A percentile compares a stretch with the other conserved stretches of the same genome.
phyloP scores from a whole-genome alignment of 176 grass and related monocot genomes.

The Zoysia pacifica region DNA sequence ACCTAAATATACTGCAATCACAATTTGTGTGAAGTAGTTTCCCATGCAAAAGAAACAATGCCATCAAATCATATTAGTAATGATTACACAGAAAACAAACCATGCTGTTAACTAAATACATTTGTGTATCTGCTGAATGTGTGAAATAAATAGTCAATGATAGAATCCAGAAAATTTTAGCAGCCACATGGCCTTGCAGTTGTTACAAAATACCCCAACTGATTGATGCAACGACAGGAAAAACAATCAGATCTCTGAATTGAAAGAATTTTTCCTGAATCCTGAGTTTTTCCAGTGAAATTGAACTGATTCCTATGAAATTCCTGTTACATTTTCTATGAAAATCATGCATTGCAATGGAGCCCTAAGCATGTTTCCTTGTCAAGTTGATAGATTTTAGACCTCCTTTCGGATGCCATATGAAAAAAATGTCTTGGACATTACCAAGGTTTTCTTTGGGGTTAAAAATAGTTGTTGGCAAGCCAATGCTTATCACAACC shows the following conservation, averaged over 20 bases:
- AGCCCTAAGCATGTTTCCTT: background rate
- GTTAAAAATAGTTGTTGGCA: too few relatives aligned
- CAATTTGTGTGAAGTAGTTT: conserved; percentile 37
- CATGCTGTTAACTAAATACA: conserved; percentile 34
- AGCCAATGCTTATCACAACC: too few relatives aligned
- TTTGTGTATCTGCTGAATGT: background rate
- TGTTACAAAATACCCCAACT: background rate
- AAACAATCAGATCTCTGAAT: background rate
- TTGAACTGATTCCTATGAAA: too few relatives aligned
- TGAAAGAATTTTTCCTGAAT: background rate
- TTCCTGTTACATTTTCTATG: too few relatives aligned
- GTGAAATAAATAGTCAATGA: conserved; percentile 10
- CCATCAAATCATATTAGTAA: conserved; percentile 45
- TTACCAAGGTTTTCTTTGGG: background rate
- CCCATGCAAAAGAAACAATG: conserved; percentile 71
- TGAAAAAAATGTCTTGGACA: background rate
- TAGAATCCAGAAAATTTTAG: conserved; percentile 14
- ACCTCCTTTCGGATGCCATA: background rate
- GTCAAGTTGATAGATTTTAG: background rate
- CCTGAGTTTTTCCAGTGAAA: too few relatives aligned
- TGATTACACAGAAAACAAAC: conserved; percentile 17
- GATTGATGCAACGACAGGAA: background rate
- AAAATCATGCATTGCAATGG: too few relatives aligned
- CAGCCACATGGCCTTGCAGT: background rate
- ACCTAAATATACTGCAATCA: conserved; percentile 94